Percentiles rank a stretch among this genome's conserved stretches.
Evolutionary conservation across 768 basidiomycete species (phyloP).

Genomic region (Psilocybe azurescens): DNA sequence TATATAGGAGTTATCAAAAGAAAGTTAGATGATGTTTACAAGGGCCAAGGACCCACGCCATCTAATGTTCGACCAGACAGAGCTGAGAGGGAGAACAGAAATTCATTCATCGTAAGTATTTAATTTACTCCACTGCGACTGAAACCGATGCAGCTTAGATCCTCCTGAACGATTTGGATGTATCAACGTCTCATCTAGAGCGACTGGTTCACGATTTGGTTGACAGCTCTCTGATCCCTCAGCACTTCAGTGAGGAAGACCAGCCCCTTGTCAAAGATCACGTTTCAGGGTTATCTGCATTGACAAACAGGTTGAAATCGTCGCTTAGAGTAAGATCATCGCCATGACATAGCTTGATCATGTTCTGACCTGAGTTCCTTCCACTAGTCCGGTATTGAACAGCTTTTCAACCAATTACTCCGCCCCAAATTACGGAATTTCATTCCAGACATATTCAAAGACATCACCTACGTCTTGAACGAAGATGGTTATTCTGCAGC

Average conservation of each 20-base stretch:
- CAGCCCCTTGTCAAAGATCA: slow-evolving; percentile 51
- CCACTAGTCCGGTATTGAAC: slow-evolving; percentile 81
- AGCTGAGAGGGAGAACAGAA: slow-evolving; percentile 79
- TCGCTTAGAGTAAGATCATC: slow-evolving; percentile 63
- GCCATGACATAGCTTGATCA: slow-evolving; percentile 16
- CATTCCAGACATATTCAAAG: slow-evolving; percentile 88
- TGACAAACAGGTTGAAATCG: slow-evolving; percentile 69
- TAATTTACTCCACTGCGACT: neutral
- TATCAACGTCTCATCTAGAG: slow-evolving; percentile 89
- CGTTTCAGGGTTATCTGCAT: slow-evolving; percentile 54
- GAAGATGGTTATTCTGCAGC: slow-evolving; percentile 85
- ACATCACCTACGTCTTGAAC: slow-evolving; percentile 86
- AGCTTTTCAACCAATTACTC: slow-evolving; percentile 93
- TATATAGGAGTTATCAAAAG: slow-evolving; percentile 81
- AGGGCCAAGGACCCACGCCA: slow-evolving; percentile 47
- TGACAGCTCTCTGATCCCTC: slow-evolving; percentile 56
- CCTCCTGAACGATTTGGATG: slow-evolving; percentile 91
- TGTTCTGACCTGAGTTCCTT: slow-evolving; percentile 5
- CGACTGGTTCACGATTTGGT: slow-evolving; percentile 73
- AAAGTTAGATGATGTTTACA: slow-evolving; percentile 90
- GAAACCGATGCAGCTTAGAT: slow-evolving; percentile 52
- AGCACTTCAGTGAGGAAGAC: slow-evolving; percentile 71
- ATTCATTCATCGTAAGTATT: slow-evolving; percentile 81
- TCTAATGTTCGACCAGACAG: slow-evolving; percentile 68
- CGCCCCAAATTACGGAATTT: slow-evolving; percentile 86